A percentile compares a stretch with the other conserved stretches of the same genome.
These are phyloP conservation scores for Voacanga thouarsii DNA, from an alignment of 257 asterid species.

Conservation along the genomic window DNA sequence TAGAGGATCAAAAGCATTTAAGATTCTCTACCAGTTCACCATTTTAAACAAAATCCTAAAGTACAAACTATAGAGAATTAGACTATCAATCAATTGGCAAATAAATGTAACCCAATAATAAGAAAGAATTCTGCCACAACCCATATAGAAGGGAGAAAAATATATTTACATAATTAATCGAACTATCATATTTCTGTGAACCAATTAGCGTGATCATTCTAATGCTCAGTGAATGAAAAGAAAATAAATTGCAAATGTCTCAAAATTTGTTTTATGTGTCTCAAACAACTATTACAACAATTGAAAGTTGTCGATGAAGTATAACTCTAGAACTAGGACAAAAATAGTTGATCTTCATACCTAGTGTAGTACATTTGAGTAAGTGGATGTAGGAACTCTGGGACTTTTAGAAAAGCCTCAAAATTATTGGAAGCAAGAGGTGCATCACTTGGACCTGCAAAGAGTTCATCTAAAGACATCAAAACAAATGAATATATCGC, in stretches of 20 bases:
- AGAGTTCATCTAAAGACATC: constrained; percentile 10
- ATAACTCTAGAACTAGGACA: neutral
- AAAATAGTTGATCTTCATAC: constrained; percentile 29
- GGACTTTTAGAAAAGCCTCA: too few species aligned
- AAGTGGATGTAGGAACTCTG: constrained; percentile 89
- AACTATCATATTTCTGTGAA: neutral
- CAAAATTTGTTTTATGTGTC: neutral
- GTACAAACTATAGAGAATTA: neutral
- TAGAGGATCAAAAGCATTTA: neutral
- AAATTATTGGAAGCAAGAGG: constrained; percentile 90
- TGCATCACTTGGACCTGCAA: constrained; percentile 91
- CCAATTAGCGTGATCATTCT: neutral
- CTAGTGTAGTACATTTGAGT: constrained; percentile 96
- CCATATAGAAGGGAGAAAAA: neutral
- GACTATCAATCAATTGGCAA: neutral
- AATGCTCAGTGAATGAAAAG: neutral
- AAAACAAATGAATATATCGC: neutral
- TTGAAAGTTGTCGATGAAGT: neutral
- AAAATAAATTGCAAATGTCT: neutral
- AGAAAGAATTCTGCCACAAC: neutral
- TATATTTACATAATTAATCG: neutral
- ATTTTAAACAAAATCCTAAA: constrained; percentile 4
- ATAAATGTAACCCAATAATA: neutral
- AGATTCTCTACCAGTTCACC: neutral
- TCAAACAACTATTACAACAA: neutral